These are phyloP conservation scores for Actinomortierella ambigua DNA, from an alignment of 371 early-diverging fungal genomes.

Conservation along the genomic window DNA sequence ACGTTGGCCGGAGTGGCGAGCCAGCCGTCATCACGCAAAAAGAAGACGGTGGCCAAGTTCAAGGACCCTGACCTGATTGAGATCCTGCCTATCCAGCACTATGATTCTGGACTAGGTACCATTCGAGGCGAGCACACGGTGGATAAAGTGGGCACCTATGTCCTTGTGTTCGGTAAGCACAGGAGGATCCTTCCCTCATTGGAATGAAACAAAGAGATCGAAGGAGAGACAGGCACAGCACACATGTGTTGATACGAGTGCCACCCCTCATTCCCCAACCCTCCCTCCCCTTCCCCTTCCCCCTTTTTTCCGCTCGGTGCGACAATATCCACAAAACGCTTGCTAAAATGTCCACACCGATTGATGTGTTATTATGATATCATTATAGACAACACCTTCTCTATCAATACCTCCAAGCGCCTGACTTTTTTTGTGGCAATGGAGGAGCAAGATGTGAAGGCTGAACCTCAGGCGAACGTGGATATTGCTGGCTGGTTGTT, in stretches of 20 bases:
- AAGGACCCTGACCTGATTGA: slow-evolving; percentile 60
- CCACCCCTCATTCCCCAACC: slow-evolving; percentile 1
- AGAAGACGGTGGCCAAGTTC: slow-evolving; percentile 45
- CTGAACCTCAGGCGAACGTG: slow-evolving; percentile 37
- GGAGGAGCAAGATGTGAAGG: slow-evolving; percentile 48
- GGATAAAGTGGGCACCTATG: slow-evolving; percentile 72
- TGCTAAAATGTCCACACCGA: background rate
- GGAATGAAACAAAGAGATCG: slow-evolving; percentile 2
- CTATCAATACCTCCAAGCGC: slow-evolving; percentile 90
- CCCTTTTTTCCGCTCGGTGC: background rate
- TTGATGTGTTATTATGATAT: background rate
- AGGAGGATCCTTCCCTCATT: too few relatives aligned
- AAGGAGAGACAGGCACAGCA: slow-evolving; percentile 8
- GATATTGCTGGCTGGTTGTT: slow-evolving; percentile 76
- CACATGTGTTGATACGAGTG: too few relatives aligned
- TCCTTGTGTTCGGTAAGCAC: slow-evolving; percentile 60
- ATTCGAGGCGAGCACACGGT: slow-evolving; percentile 73
- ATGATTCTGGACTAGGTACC: slow-evolving; percentile 73
- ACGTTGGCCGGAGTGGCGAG: slow-evolving; percentile 5
- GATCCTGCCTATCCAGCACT: slow-evolving; percentile 73
- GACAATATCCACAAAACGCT: background rate
- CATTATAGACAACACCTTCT: slow-evolving; percentile 84
- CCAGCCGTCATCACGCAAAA: slow-evolving; percentile 28
- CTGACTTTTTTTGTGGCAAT: slow-evolving; percentile 86
- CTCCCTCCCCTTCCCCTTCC: slow-evolving; percentile 1